A percentile compares a stretch with the other conserved stretches of the same genome.
Evolutionary conservation across 345 rosid genomes (phyloP).

Genomic region (Eucalyptus melliodora): DNA sequence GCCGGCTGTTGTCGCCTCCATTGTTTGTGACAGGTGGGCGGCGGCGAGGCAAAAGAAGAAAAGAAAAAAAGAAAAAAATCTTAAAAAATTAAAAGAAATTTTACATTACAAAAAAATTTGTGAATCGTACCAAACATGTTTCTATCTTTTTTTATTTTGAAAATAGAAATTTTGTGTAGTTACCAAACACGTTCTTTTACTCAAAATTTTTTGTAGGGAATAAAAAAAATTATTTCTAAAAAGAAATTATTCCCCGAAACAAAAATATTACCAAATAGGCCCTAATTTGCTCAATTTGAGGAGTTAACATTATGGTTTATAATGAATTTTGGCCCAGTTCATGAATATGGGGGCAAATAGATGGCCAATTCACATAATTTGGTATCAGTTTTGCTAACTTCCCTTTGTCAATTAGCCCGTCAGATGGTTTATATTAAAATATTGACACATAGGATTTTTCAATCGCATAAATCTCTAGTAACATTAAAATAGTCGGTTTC

Average conservation of each 20-base stretch:
- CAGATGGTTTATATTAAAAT: not conserved
- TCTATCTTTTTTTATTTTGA: too few relatives aligned
- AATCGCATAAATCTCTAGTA: not conserved
- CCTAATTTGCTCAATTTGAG: not conserved
- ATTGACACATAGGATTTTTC: not conserved
- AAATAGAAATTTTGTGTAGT: rapidly evolving
- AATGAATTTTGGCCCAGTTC: not conserved
- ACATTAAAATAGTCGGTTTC: not conserved
- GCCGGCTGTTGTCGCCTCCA: rapidly evolving
- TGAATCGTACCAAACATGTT: rapidly evolving
- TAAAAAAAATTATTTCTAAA: too few relatives aligned
- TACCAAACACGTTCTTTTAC: rapidly evolving
- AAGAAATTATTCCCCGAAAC: too few relatives aligned
- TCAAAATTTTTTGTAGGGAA: rapidly evolving
- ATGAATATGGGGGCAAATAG: not conserved
- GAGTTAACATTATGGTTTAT: not conserved
- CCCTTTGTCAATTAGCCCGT: not conserved
- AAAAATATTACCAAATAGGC: not conserved
- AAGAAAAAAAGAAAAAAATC: too few relatives aligned
- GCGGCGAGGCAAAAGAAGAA: rapidly evolving
- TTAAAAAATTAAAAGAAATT: too few relatives aligned
- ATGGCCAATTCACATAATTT: not conserved
- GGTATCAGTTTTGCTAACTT: not conserved
- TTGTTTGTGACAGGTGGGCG: too few relatives aligned
- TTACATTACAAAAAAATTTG: too few relatives aligned